Evolutionary conservation across 495 filamentous ascomycete species (phyloP), one percentile per base, ranked within the genome.

Genomic region (Penicillium canescens): DNA sequence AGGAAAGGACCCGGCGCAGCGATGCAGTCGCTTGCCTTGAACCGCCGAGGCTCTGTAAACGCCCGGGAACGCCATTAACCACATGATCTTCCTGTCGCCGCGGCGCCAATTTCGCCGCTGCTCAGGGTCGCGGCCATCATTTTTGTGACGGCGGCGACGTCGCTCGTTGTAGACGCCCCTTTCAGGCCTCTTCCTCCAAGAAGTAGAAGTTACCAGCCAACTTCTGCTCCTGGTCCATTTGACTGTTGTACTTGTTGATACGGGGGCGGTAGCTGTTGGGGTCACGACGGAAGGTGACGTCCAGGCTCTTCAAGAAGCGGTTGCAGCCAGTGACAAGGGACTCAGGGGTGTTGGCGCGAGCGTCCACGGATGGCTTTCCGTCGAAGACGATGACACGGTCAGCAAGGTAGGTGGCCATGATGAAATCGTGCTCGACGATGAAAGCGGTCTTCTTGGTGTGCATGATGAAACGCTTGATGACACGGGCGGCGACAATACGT

Each of bases 391-490:
- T 98, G 65, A 98, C 94, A 60, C 93, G 89, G 64, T 98, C 94
- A 37, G 95, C 94, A 16, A 98, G 85, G 70, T 98, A 98, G 14
- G 94, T 89, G 26, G 91, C 92, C 94, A 98, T 98, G 78, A 97
- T 98, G 78, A 98, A 98, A 85, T 98, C 95, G 87, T 98, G 94
- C 85, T 98, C 94, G 62, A 98, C 94, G 57, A 98, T 84, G 71
- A 98, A 98, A 34, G 95, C 94, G 1, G 94, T 98, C 82, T 98
- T 98, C 86, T 98, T 98, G 52, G 90, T 85, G 80, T 98, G 92
- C 94, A 98, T 98, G 63, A 98, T 97, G 82, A 96, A 98, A 55
- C 94, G 87, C 80, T 98, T 98, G 78, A 98, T 98, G 61, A 98
- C 94, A 66, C 92, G 85, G 43, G 91, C 88, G 55, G 93, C 94